Percentiles rank a stretch among this genome's conserved stretches.
phyloP scores from a whole-genome alignment of 2,329 filamentous ascomycete species.

The Aspergillus persii region DNA sequence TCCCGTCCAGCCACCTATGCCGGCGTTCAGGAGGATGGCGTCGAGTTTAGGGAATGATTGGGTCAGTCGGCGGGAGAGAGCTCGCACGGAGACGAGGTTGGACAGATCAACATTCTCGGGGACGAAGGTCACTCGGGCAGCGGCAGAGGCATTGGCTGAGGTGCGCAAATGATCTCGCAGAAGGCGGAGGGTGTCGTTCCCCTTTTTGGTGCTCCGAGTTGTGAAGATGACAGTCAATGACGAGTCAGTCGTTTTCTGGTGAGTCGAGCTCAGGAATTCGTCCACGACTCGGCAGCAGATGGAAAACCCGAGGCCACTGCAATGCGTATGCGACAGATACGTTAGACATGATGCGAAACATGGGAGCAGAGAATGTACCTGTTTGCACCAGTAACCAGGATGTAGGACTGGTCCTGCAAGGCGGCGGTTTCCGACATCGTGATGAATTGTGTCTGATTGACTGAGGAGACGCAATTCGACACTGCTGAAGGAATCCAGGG shows the following conservation, averaged over 20 bases:
- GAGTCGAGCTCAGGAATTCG: slow-evolving; percentile 70
- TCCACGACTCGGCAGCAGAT: slow-evolving; percentile 84
- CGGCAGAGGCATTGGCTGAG: slow-evolving; percentile 40
- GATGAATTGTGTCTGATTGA: neutral
- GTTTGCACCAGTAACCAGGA: slow-evolving; percentile 82
- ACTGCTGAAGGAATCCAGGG: neutral
- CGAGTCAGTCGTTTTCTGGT: slow-evolving; percentile 55
- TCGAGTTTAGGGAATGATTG: slow-evolving; percentile 67
- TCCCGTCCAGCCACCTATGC: slow-evolving; percentile 82
- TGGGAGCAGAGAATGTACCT: slow-evolving; percentile 56
- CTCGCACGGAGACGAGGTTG: slow-evolving; percentile 55
- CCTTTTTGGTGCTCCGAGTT: slow-evolving; percentile 73
- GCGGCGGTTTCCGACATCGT: too few relatives aligned
- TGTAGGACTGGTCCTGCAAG: slow-evolving; percentile 35
- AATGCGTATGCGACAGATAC: slow-evolving; percentile 9
- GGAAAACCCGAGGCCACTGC: slow-evolving; percentile 80
- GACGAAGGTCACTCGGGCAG: slow-evolving; percentile 49
- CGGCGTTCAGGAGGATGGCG: slow-evolving; percentile 79
- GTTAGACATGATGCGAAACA: slow-evolving; percentile 6
- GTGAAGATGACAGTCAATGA: slow-evolving; percentile 79
- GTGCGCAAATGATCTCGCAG: slow-evolving; percentile 62
- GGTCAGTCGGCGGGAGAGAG: slow-evolving; percentile 51
- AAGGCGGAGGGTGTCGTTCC: slow-evolving; percentile 64
- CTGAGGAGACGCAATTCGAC: neutral
- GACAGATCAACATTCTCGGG: slow-evolving; percentile 60